Base-by-base conservation (phyloP, 257 asterid genomes). In the Solanum corneliomulleri region DNA sequence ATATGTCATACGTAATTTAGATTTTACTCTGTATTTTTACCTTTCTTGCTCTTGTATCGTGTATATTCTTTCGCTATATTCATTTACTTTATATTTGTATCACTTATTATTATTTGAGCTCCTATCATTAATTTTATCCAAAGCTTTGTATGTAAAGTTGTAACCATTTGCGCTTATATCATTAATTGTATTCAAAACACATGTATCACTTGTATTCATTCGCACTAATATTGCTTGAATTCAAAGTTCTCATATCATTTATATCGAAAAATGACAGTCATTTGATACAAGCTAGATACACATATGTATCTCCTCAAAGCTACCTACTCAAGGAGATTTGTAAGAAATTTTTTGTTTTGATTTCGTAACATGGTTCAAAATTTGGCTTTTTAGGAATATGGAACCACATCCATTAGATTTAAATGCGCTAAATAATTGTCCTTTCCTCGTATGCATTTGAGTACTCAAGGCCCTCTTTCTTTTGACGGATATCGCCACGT, bases 311-410 rank as follows among this genome's bases (percentile, higher is more conserved):
- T 52, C 62, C 62, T 52, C 62, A 52, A 18, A 56, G 64, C 3
- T 56, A 23, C 64, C n/a, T 56, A 56, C 64, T 52, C 64, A 56
- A 56, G n/a, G 64, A 56, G 9, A 56, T 56, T 18, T 18, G 11
- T 18, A 52, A 56, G 7, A 56, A 52, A 16, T 1, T 0, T 7
- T 4, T 56, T 56, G 4, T 18, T 11, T 15, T 49, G 9, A 0
- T 49, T 49, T 18, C 4, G 4, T 14, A 49, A 49, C 3, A 49
- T 49, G 3, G 58, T 49, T 49, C 20, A 49, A 49, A 49, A 49
- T 0, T 0, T 6, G n/a, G 0, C 0, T 18, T 52, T 18, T 52
- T 21, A 16, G 15, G 16, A 47, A 13, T 47, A 47, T 47, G 20
- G 1, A 14, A 47, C 0, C 58, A 5, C 11, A 56, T 56, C 1